Evolutionary conservation across 805 yeast species (phyloP).

Genomic region (Sugiyamaella lignohabitans): DNA sequence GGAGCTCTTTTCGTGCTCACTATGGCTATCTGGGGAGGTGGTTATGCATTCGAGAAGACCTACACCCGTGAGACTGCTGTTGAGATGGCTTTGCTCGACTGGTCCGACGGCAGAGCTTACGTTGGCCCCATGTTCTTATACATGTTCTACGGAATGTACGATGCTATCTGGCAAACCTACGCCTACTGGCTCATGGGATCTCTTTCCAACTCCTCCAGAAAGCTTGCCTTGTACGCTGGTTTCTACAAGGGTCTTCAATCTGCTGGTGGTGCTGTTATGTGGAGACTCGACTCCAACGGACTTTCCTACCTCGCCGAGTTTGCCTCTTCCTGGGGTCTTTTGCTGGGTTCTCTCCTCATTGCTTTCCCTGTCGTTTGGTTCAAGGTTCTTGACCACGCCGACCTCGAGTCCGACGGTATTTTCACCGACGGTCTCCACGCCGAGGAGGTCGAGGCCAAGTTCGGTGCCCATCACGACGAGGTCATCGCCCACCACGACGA

Average conservation of each 20-base stretch:
- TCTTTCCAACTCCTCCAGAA: conserved; percentile 50
- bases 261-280: conserved; percentile 56
- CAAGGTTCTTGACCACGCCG: conserved; percentile 42
- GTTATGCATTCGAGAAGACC: conserved; percentile 41
- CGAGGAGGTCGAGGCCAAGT: conserved; percentile 12
- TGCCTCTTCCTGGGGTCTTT: conserved; percentile 48
- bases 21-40: conserved; percentile 55
- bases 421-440: conserved; percentile 18
- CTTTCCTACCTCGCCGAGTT: conserved; percentile 38
- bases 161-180: conserved; percentile 54
- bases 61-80: conserved; percentile 36
- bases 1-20: conserved; percentile 34
- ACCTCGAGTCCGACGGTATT: conserved; percentile 20
- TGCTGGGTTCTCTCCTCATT: conserved; percentile 42
- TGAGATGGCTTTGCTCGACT: conserved; percentile 35
- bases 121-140: conserved; percentile 57
- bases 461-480: conserved; percentile 5
- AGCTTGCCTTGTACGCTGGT: conserved; percentile 51
- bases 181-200: conserved; percentile 56
- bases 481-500: no score
- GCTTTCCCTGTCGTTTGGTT: conserved; percentile 43
- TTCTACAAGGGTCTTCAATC: conserved; percentile 59
- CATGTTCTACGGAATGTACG: conserved; percentile 55
- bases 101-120: conserved; percentile 37
- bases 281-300: conserved; percentile 47